Percentiles rank a stretch among this genome's conserved stretches.
Conservation (phyloP, 2,329 filamentous ascomycete species). For the Diaporthe nobilis region DNA sequence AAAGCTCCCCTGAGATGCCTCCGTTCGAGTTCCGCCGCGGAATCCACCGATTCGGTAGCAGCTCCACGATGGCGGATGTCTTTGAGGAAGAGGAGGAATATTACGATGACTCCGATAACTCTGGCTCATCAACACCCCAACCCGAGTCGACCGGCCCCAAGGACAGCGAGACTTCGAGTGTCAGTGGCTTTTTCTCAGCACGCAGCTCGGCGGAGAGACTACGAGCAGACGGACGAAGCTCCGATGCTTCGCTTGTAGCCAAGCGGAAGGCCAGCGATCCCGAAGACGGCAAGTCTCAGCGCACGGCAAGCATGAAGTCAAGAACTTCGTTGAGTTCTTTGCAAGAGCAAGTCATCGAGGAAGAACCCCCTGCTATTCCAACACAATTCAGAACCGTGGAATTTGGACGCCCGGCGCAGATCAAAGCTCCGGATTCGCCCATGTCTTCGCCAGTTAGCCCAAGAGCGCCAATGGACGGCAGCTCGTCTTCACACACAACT, state of each 20-base stretch:
- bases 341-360: slow-evolving; percentile 65
- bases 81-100: slow-evolving; percentile 88
- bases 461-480: slow-evolving; percentile 43
- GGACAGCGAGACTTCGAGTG: slow-evolving; percentile 41
- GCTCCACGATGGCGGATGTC: slow-evolving; percentile 85
- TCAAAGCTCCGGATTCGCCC: slow-evolving; percentile 40
- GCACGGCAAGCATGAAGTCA: slow-evolving; percentile 59
- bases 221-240: slow-evolving; percentile 23
- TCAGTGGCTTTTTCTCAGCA: slow-evolving; percentile 37
- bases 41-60: slow-evolving; percentile 74
- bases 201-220: slow-evolving; percentile 36
- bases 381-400: slow-evolving; percentile 46
- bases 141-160: slow-evolving; percentile 55
- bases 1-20: slow-evolving; percentile 84
- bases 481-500: slow-evolving; percentile 39
- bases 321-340: slow-evolving; percentile 65
- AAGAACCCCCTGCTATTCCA: slow-evolving; percentile 58
- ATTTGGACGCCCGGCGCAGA: slow-evolving; percentile 39
- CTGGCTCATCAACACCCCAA: slow-evolving; percentile 50
- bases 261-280: slow-evolving; percentile 63
- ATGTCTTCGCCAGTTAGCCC: slow-evolving; percentile 41
- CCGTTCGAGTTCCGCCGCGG: slow-evolving; percentile 77
- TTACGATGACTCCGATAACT: slow-evolving; percentile 63
- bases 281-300: slow-evolving; percentile 56
- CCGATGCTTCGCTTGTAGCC: slow-evolving; percentile 45